Conservation (phyloP, 2,329 filamentous ascomycete species). For the Exophiala xenobiotica region DNA sequence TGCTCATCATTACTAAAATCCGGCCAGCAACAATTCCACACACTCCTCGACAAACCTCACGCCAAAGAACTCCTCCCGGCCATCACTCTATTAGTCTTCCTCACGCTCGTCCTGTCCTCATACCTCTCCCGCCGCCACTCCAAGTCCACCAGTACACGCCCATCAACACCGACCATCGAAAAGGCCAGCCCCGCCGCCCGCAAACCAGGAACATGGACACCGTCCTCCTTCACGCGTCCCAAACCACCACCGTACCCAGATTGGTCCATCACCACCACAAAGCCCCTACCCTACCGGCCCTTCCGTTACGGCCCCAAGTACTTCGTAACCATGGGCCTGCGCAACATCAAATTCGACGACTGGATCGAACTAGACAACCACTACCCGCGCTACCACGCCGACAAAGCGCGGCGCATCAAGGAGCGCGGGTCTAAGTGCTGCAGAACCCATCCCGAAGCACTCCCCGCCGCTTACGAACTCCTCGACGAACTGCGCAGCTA, state of each 20-base stretch:
- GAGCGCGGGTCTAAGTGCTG: slow-evolving; percentile 68
- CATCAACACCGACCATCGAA: slow-evolving; percentile 25
- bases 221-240: slow-evolving; percentile 60
- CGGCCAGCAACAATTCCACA: slow-evolving; percentile 26
- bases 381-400: slow-evolving; percentile 68
- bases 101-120: slow-evolving; percentile 12
- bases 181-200: slow-evolving; percentile 19
- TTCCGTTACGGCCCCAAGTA: slow-evolving; percentile 77
- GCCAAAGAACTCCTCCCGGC: slow-evolving; percentile 35
- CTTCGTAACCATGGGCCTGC: slow-evolving; percentile 73
- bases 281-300: slow-evolving; percentile 73
- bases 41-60: slow-evolving; percentile 25
- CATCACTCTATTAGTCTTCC: slow-evolving; percentile 34
- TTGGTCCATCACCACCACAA: slow-evolving; percentile 68
- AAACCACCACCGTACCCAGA: slow-evolving; percentile 61
- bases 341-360: slow-evolving; percentile 62
- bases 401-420: slow-evolving; percentile 67
- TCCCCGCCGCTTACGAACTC: slow-evolving; percentile 70
- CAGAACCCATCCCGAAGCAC: slow-evolving; percentile 67
- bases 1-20: slow-evolving; percentile 18
- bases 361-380: slow-evolving; percentile 85
- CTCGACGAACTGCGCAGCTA: slow-evolving; percentile 70
- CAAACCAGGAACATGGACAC: slow-evolving; percentile 53
- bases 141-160: not conserved
- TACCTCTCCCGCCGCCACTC: slow-evolving; percentile 22